Base-by-base conservation (phyloP, 2,329 filamentous ascomycete genomes). In the Thielaviopsis musarum region DNA sequence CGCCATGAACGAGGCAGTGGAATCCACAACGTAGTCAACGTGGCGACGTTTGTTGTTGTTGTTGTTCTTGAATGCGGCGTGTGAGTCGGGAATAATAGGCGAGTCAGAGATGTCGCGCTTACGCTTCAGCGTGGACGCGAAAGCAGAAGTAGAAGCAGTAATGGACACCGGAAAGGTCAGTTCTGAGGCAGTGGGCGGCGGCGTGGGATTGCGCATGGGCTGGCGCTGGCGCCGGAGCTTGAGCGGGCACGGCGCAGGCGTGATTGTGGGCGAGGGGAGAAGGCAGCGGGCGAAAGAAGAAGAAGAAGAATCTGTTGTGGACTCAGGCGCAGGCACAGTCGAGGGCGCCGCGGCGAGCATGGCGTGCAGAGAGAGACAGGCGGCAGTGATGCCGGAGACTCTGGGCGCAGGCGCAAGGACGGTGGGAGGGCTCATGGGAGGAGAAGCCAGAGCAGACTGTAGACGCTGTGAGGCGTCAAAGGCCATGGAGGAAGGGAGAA, bases 351-450 rank as follows among this genome's bases (percentile, higher is more conserved):
- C 65, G 26, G 74, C 70, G 62, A 83, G 74, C 65, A 83, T 78
- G 2, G 77, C 77, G 66, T 84, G 81, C 0, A 84, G 75, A 5
- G 77, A 79, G 68, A 79, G 80, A 67, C 81, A 84, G 54, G 80
- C 78, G 62, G 72, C 75, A 69, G 81, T 77, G 66, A 84, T 75
- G 69, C 77, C 78, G 66, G 73, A 74, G 53, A 72, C 66, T 30
- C 73, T 71, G 38, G 59, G 55, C 10, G 58, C 34, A 9, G 55
- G 51, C 3, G 59, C 28, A 5, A 53, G 21, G 4, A 56, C 28
- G 12, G 48, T 48, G 5, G 77, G 75, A 58, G 79, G 78, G 68
- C 78, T 78, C 65, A 79, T 73, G 59, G 81, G 81, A 56, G 81
- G 81, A 57, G 81, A 83, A 63, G 77, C 75, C 66, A 79, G 72